phyloP scores from a whole-genome alignment of 2,329 filamentous ascomycete genomes.

The Orbilia quercus region DNA sequence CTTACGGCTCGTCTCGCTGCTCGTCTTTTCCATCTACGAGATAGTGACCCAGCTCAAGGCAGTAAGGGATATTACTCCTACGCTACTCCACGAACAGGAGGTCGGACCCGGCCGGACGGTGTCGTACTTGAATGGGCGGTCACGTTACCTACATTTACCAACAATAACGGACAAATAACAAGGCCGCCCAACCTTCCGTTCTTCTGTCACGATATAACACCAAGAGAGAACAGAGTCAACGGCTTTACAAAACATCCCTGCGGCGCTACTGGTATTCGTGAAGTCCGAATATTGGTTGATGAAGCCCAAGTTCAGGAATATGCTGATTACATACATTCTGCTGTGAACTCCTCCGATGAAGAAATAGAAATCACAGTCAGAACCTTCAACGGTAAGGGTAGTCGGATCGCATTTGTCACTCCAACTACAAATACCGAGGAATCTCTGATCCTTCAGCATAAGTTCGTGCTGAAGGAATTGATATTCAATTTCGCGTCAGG shows the following conservation, averaged over 20 bases:
- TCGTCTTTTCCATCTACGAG: constrained; percentile 60
- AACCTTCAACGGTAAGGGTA: constrained; percentile 5
- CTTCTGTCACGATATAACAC: constrained; percentile 74
- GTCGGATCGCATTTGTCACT: constrained; percentile 12
- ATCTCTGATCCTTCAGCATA: background rate
- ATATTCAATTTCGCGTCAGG: constrained; percentile 15
- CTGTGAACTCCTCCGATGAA: constrained; percentile 7
- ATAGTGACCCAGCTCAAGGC: background rate
- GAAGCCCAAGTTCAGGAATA: constrained; percentile 56
- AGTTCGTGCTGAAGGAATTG: constrained; percentile 41
- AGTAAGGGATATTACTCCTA: constrained; percentile 63
- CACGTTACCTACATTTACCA: constrained; percentile 64
- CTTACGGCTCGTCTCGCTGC: constrained; percentile 64
- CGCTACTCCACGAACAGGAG: constrained; percentile 67
- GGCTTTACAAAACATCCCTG: constrained; percentile 67
- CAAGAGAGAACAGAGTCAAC: constrained; percentile 65
- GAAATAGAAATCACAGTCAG: constrained; percentile 13
- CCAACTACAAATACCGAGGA: constrained; percentile 9
- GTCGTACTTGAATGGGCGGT: constrained; percentile 71
- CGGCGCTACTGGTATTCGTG: constrained; percentile 67
- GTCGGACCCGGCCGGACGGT: constrained; percentile 68
- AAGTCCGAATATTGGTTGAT: constrained; percentile 64
- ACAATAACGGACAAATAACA: constrained; percentile 58
- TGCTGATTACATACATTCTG: constrained; percentile 4
- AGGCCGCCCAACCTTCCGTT: constrained; percentile 70